Percentiles rank a stretch among this genome's conserved stretches.
Evolutionary conservation across 139 green algal genomes (phyloP).

Genomic region (Chlamydomonas sp.): DNA sequence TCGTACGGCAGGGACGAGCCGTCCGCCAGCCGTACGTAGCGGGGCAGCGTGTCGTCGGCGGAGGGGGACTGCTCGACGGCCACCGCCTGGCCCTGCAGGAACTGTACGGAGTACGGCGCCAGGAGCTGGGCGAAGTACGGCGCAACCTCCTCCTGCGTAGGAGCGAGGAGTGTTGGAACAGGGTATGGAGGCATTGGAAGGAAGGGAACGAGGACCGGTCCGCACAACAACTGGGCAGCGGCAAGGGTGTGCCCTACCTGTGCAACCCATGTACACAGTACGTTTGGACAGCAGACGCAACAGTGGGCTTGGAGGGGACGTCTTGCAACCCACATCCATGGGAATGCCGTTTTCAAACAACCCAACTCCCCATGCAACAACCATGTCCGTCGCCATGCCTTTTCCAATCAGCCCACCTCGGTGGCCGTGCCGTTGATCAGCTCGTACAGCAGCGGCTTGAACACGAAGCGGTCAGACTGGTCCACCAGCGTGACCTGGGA

Average conservation of each 20-base stretch:
- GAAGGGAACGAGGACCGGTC: no score
- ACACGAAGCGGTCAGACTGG: constrained; percentile 93
- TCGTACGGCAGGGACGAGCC: constrained; percentile 83
- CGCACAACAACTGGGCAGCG: no score
- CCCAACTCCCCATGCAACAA: not conserved
- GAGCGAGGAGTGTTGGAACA: no score
- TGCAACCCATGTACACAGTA: no score
- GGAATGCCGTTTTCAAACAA: no score
- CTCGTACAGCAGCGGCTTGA: constrained; percentile 99
- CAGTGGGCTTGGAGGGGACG: no score
- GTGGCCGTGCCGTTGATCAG: constrained; percentile 83
- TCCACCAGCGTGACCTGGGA: constrained; percentile 92
- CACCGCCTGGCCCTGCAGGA: constrained; percentile 72
- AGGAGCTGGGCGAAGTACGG: constrained; percentile 90
- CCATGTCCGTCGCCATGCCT: no score
- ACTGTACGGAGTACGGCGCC: constrained; percentile 83
- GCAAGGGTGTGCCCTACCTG: no score
- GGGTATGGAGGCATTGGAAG: no score
- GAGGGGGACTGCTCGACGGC: not conserved
- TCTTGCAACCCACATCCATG: no score
- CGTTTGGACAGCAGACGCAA: no score
- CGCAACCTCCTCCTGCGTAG: constrained; percentile 84
- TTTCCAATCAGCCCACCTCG: not conserved
- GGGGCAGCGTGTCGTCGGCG: constrained; percentile 10
- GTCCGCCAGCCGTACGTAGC: constrained; percentile 65